Evolutionary conservation across 805 yeast genomes (phyloP).

Genomic region (Debaryomyces tyrocola): DNA sequence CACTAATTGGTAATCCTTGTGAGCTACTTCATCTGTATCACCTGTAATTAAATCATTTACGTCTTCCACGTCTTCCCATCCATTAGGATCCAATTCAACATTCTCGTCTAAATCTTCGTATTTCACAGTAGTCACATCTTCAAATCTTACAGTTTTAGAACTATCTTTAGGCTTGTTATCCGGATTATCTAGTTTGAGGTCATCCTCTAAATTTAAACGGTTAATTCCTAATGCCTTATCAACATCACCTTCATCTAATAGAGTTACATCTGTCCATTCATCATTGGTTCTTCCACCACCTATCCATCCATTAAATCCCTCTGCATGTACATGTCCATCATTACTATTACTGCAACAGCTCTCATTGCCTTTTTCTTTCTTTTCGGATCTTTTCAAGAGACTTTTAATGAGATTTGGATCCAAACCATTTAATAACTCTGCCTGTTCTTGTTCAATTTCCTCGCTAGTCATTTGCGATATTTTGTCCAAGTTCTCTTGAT

Average conservation of each 20-base stretch:
- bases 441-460: conserved; percentile 62
- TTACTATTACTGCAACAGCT: conserved; percentile 10
- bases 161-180: conserved; percentile 5
- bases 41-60: conserved; percentile 54
- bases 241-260: conserved; percentile 35
- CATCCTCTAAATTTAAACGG: conserved; percentile 13
- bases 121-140: conserved; percentile 26
- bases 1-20: conserved; percentile 40
- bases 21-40: conserved; percentile 34
- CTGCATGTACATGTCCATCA: conserved; percentile 35
- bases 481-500: conserved; percentile 67
- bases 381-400: conserved; percentile 56
- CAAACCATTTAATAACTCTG: conserved; percentile 63
- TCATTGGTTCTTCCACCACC: conserved; percentile 41
- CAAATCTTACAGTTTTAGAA: conserved; percentile 32
- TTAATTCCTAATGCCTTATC: conserved; percentile 37
- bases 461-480: conserved; percentile 62
- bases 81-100: conserved; percentile 30
- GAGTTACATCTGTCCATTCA: conserved; percentile 29
- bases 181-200: conserved; percentile 4
- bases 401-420: conserved; percentile 68
- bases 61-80: conserved; percentile 52
- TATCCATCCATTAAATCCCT: conserved; percentile 43
- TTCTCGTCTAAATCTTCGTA: conserved; percentile 28
- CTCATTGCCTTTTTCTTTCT: conserved; percentile 27